Evolutionary conservation across 768 basidiomycete genomes (phyloP).

Genomic region (Pholiota conissans): DNA sequence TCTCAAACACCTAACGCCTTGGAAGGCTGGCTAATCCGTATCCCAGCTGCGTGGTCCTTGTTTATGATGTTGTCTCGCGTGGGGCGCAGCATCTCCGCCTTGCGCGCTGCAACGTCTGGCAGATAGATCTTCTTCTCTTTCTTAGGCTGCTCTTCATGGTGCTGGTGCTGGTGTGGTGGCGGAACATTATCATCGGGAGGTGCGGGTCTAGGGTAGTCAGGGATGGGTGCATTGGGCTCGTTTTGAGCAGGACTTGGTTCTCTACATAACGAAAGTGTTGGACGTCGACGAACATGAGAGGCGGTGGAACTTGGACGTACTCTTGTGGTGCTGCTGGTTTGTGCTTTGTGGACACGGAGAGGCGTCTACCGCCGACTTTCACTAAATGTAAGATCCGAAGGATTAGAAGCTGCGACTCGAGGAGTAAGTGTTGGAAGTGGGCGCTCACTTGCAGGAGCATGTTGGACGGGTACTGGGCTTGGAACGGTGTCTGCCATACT

Average conservation of each 20-base stretch:
- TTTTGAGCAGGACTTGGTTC: conserved; percentile 10
- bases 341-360: conserved; percentile 43
- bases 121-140: conserved; percentile 52
- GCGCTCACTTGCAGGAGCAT: conserved; percentile 3
- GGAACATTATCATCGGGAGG: conserved; percentile 30
- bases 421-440: too few species aligned
- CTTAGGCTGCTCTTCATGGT: conserved; percentile 51
- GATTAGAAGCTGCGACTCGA: background rate
- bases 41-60: conserved; percentile 41
- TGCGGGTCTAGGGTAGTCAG: conserved; percentile 55
- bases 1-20: conserved; percentile 20
- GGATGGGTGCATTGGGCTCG: conserved; percentile 24
- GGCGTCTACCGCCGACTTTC: conserved; percentile 53
- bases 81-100: conserved; percentile 48
- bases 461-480: background rate
- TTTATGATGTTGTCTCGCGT: conserved; percentile 39
- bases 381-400: conserved; percentile 22
- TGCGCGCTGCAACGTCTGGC: conserved; percentile 41
- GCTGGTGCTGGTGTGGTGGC: conserved; percentile 32
- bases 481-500: background rate
- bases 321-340: conserved; percentile 29
- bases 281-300: background rate
- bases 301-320: conserved; percentile 25
- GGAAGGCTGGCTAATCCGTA: conserved; percentile 59
- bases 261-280: background rate